These are phyloP conservation scores for Leccinum aurantiacum DNA, from an alignment of 768 basidiomycete genomes.

Conservation along the genomic window DNA sequence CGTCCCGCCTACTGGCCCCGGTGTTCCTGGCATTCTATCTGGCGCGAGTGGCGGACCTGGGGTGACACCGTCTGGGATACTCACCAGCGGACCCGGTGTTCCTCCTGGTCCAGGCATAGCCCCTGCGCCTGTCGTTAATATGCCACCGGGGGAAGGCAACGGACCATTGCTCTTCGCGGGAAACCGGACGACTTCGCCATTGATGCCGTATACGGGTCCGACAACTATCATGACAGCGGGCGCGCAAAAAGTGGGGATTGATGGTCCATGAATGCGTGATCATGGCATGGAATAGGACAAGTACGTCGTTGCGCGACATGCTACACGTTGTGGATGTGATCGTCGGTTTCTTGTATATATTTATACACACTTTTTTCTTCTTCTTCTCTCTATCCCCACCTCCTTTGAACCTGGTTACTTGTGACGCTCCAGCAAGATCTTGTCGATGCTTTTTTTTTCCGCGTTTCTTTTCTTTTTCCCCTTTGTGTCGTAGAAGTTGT, in stretches of 20 bases:
- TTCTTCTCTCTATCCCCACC: background rate
- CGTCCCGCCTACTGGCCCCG: background rate
- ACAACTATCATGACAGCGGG: background rate
- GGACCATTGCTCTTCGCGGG: constrained; percentile 12
- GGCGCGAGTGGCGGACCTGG: background rate
- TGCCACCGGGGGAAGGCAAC: constrained; percentile 10
- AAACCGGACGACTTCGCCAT: constrained; percentile 13
- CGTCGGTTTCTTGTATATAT: background rate
- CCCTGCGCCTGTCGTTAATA: constrained; percentile 17
- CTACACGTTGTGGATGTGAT: background rate
- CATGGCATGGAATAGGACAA: background rate
- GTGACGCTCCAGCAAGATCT: background rate
- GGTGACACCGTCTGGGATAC: constrained; percentile 24
- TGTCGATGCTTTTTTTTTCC: background rate
- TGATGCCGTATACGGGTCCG: constrained; percentile 21
- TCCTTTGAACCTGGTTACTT: background rate
- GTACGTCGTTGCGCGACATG: background rate
- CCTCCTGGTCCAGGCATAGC: constrained; percentile 31
- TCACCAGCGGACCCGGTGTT: constrained; percentile 30
- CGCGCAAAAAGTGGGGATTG: background rate
- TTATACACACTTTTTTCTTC: background rate
- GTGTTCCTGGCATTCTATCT: background rate
- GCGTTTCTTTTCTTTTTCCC: background rate
- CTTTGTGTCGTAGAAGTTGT: background rate
- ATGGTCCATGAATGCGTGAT: background rate